phyloP scores from a whole-genome alignment of 176 grass and related monocot species.

The Avena sativa region DNA sequence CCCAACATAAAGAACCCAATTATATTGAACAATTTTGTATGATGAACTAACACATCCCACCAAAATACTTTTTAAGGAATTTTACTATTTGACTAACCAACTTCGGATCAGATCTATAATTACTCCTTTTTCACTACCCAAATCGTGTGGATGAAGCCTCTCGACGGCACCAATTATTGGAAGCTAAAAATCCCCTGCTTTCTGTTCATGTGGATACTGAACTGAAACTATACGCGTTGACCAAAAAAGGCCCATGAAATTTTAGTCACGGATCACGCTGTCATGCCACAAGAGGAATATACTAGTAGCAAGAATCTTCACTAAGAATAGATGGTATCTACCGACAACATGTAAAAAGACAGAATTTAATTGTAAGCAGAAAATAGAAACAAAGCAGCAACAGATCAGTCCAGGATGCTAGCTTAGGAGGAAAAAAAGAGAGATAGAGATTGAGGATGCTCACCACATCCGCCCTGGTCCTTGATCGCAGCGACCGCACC shows the following conservation, averaged over 20 bases:
- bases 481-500: conserved; percentile 71
- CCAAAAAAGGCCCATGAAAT: neutral
- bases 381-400: neutral
- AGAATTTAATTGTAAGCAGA: neutral
- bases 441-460: neutral
- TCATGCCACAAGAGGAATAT: neutral
- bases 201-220: conserved; percentile 28
- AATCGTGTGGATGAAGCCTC: neutral
- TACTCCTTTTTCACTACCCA: neutral
- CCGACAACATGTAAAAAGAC: neutral
- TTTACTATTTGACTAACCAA: neutral
- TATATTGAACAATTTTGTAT: neutral
- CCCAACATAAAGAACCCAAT: neutral
- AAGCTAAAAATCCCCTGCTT: neutral
- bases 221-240: conserved; percentile 5
- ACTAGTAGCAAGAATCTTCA: neutral
- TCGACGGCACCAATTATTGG: conserved; percentile 10
- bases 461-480: conserved; percentile 91
- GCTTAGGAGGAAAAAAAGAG: no score
- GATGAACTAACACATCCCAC: neutral
- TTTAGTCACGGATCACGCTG: neutral
- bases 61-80: neutral
- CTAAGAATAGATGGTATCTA: neutral
- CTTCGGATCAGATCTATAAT: neutral
- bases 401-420: neutral